Base-by-base conservation (phyloP, 2,329 filamentous ascomycete species). In the Elsinoe perseae region DNA sequence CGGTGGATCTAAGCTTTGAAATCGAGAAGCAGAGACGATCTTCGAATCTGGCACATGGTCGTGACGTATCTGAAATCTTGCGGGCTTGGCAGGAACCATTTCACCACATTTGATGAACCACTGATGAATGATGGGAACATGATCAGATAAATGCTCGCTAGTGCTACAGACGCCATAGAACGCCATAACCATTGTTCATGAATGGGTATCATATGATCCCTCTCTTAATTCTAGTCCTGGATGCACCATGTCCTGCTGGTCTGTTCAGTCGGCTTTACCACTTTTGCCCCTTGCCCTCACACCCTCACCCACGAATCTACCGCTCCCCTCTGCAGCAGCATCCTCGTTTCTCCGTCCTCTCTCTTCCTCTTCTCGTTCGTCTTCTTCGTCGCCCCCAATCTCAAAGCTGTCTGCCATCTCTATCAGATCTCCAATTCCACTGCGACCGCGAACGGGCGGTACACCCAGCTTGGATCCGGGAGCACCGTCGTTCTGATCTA, bases 371-470 rank as follows among this genome's bases (percentile, higher is more conserved):
- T 65, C 64, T 4, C 23, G 20, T 7, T 66, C 65, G 8, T 64
- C 64, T 7, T 65, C 66, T 9, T 68, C 66, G 36, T 69, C 68
- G 1, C 59, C 64, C 5, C 69, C 69, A 60, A 71, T 68, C 62
- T 72, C 70, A 64, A 77, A 77, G 18, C 77, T 77, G 64, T 88
- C 84, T 18, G 82, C 78, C 59, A 90, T 74, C 67, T 90, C 86
- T 65, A 90, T 90, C 38, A 89, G 69, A 69, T 89, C 86, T 3
- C 79, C 76, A 12, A 79, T 68, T 4, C 74, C 76, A 14, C 76
- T 44, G n/a, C 36, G 38, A 18, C 53, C 53, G 23, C 53, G 40
- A 1, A 56, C 75, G 9, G 28, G 48, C 5, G 48, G 48, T 10
- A 25, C 48, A 8, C 48, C 48, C 18, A 9, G 16, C 30, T 38